A percentile compares a stretch with the other conserved stretches of the same genome.
Conservation (phyloP, 2,329 filamentous ascomycete genomes). For the Penicillium sp. region DNA sequence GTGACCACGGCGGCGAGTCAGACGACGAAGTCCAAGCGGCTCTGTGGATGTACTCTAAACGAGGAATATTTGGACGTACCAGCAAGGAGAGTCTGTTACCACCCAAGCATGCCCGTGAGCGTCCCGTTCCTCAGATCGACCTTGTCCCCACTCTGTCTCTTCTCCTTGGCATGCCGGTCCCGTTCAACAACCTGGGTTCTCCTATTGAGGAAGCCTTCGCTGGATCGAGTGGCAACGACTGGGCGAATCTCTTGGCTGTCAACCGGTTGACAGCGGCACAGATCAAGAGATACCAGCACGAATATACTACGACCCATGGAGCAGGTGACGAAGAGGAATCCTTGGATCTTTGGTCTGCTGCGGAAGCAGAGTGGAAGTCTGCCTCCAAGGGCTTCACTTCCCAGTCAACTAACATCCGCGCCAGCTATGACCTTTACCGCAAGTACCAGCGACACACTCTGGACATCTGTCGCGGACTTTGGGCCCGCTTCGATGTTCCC, state of each 20-base stretch:
- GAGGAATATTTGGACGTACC: constrained; percentile 76
- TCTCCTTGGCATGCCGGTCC: constrained; percentile 85
- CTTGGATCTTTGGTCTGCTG: constrained; percentile 59
- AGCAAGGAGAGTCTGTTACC: constrained; percentile 58
- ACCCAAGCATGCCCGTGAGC: constrained; percentile 68
- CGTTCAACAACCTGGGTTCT: constrained; percentile 90
- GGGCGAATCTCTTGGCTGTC: constrained; percentile 73
- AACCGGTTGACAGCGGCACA: constrained; percentile 78
- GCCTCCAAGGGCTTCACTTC: constrained; percentile 42
- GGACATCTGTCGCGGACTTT: constrained; percentile 74
- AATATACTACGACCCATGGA: constrained; percentile 73
- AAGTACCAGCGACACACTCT: constrained; percentile 78
- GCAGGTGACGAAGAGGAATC: constrained; percentile 62
- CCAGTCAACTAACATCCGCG: constrained; percentile 39
- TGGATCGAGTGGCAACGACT: constrained; percentile 66
- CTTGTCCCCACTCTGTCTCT: constrained; percentile 88
- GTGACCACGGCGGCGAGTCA: constrained; percentile 97
- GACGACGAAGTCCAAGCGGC: constrained; percentile 94
- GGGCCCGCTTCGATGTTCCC: constrained; percentile 86
- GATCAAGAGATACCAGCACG: constrained; percentile 82
- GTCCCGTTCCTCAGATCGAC: constrained; percentile 81
- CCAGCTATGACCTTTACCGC: constrained; percentile 59
- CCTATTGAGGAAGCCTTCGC: constrained; percentile 94
- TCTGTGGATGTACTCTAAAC: constrained; percentile 97
- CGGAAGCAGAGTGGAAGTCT: constrained; percentile 55